Percentiles rank a stretch among this genome's conserved stretches.
phyloP scores from a whole-genome alignment of 225 moss, liverwort and hornwort species.

The Pseudoscleropodium purum region DNA sequence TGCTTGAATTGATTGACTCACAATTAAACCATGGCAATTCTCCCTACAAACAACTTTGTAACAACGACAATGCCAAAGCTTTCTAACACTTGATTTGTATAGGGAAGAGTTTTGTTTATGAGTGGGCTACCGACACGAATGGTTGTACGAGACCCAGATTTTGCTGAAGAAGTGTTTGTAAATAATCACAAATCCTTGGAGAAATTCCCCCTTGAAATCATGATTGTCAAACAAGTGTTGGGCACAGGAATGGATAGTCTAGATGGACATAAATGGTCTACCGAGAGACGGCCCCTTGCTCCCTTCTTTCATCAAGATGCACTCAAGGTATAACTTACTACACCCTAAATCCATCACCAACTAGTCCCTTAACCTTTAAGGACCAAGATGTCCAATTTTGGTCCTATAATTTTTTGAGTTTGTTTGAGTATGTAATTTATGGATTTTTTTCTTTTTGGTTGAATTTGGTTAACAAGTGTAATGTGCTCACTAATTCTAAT shows the following conservation, averaged over 20 bases:
- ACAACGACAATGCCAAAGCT: background rate
- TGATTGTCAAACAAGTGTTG: background rate
- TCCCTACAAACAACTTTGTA: no score
- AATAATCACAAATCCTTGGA: background rate
- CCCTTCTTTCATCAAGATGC: constrained; percentile 20
- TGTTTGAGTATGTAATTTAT: background rate
- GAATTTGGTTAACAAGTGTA: background rate
- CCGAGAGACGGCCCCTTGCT: background rate
- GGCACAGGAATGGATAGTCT: background rate
- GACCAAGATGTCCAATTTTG: background rate
- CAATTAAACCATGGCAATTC: no score
- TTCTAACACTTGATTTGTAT: background rate
- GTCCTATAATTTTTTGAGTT: background rate
- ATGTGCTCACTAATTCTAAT: background rate
- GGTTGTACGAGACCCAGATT: constrained; percentile 21
- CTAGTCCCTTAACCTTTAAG: background rate
- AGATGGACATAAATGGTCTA: constrained; percentile 12
- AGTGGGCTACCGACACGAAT: background rate
- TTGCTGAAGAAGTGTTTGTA: constrained; percentile 4
- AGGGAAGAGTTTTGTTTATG: constrained; percentile 14
- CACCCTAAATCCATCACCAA: background rate
- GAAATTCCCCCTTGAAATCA: background rate
- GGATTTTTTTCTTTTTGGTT: background rate
- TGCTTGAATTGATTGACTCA: background rate
- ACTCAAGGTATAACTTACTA: constrained; percentile 7